Percentiles rank a stretch among this genome's conserved stretches.
phyloP scores from a whole-genome alignment of 169 alveolate genomes.

The Eimeria acervulina region DNA sequence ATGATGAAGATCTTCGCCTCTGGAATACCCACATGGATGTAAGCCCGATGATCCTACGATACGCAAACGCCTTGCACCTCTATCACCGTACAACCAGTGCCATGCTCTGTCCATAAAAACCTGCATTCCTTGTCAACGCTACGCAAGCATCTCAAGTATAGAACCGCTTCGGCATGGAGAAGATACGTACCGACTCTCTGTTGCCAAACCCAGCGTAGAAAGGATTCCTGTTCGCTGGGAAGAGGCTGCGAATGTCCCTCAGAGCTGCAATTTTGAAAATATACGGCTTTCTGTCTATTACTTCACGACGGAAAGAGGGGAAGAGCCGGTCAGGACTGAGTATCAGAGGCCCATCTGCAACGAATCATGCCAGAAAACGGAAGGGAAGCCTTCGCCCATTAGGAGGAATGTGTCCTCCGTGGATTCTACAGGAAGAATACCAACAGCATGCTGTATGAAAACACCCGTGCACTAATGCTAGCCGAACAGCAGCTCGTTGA shows the following conservation, averaged over 20 bases:
- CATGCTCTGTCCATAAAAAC: not conserved
- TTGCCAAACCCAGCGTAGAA: conserved; percentile 99
- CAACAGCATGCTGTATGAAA: not conserved
- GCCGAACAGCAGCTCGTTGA: not conserved
- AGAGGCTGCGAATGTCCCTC: conserved; percentile 95
- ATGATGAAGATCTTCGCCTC: conserved; percentile 95
- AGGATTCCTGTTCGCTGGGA: conserved; percentile 94
- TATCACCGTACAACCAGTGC: not conserved
- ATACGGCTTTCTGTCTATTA: conserved; percentile 97
- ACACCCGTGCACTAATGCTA: not conserved
- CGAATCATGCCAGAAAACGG: not conserved
- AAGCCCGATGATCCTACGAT: conserved; percentile 93
- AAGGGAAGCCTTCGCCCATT: not conserved
- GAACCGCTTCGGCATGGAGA: not conserved
- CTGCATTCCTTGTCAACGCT: no score
- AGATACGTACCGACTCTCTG: conserved; percentile 93
- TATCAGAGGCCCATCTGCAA: conserved; percentile 98
- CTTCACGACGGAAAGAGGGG: conserved; percentile 97
- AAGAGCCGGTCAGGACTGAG: conserved; percentile 98
- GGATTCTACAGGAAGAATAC: not conserved
- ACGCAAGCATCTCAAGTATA: not conserved
- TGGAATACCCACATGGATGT: conserved; percentile 96
- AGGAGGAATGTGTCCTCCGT: not conserved
- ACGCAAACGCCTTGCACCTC: not conserved
- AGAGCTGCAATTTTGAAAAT: conserved; percentile 97